Evolutionary conservation across 2,329 filamentous ascomycete species (phyloP).

Genomic region (Verticillium zaregamsianum): DNA sequence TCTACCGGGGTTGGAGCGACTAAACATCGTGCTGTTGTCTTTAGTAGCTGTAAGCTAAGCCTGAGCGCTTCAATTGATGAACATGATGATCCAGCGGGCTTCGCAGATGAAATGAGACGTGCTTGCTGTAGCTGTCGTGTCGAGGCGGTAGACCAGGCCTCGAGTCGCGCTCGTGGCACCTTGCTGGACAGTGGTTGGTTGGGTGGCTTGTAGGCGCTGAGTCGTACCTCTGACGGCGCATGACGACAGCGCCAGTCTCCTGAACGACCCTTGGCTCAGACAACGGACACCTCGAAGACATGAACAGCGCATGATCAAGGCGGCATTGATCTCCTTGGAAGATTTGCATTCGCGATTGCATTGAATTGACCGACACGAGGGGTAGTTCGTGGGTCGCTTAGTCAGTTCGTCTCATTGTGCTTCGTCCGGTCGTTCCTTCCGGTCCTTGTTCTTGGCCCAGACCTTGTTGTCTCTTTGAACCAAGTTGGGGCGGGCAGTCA

Average conservation of each 20-base stretch:
- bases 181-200: neutral
- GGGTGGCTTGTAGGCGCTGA: neutral
- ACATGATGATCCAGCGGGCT: neutral
- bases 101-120: neutral
- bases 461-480: neutral
- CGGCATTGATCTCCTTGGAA: neutral
- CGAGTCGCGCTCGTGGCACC: neutral
- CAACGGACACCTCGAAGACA: neutral
- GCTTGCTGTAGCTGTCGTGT: neutral
- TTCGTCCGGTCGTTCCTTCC: neutral
- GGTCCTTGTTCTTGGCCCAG: neutral
- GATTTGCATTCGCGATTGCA: neutral
- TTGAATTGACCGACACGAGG: neutral
- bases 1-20: slow-evolving; percentile 82
- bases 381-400: neutral
- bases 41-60: neutral
- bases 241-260: neutral
- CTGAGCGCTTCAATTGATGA: neutral
- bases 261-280: neutral
- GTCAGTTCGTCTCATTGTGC: neutral
- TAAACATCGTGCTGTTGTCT: slow-evolving; percentile 22
- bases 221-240: neutral
- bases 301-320: neutral
- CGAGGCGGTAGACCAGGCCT: neutral
- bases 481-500: neutral